Conservation (phyloP, 305 asterid genomes). For the Coffea humblotiana region DNA sequence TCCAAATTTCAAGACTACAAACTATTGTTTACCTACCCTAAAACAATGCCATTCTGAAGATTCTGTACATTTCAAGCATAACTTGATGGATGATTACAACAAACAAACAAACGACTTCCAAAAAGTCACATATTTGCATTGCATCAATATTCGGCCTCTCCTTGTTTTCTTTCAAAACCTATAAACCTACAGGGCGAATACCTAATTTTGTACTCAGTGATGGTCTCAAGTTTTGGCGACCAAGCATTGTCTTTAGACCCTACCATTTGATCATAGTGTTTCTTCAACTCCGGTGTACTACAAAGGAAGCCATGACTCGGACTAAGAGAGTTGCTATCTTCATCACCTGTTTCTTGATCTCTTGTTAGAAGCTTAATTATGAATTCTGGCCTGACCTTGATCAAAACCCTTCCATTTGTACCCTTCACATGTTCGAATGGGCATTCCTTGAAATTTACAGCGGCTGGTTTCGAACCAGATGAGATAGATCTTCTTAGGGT, state of each 20-base stretch:
- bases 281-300: conserved; percentile 80
- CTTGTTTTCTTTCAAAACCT: conserved; percentile 56
- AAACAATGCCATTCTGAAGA: too few species aligned
- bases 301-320: conserved; percentile 34
- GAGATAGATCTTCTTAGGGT: conserved; percentile 25
- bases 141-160: conserved; percentile 29
- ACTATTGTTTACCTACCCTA: too few species aligned
- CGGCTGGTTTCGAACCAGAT: conserved; percentile 8
- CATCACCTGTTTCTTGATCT: conserved; percentile 5
- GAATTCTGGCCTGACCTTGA: conserved; percentile 61
- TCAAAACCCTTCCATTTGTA: conserved; percentile 56
- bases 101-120: too few species aligned
- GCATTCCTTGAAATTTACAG: conserved; percentile 41
- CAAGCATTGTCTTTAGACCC: conserved; percentile 57
- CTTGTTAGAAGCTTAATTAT: conserved; percentile 42
- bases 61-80: too few species aligned
- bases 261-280: conserved; percentile 59
- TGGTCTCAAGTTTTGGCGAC: conserved; percentile 84
- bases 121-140: too few species aligned
- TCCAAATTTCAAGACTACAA: too few species aligned
- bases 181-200: conserved; percentile 65
- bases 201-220: conserved; percentile 65
- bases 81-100: too few species aligned
- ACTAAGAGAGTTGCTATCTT: neutral
- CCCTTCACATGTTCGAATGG: conserved; percentile 55